Evolutionary conservation across 345 rosid species (phyloP).

Genomic region (Gossypium raimondii): DNA sequence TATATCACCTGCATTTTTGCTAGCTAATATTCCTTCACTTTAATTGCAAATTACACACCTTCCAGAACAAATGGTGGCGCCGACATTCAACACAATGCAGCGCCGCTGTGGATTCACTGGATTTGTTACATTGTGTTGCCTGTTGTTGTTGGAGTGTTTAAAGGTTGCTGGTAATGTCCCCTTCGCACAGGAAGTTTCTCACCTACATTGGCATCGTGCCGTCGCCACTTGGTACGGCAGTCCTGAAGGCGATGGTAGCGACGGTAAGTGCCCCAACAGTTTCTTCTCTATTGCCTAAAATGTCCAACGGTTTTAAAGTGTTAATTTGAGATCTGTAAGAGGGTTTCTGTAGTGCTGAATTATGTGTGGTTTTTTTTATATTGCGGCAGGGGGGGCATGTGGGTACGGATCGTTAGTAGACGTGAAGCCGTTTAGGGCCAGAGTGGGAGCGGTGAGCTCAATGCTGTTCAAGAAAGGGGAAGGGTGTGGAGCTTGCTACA

Average conservation of each 20-base stretch:
- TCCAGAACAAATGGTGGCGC: constrained; percentile 11
- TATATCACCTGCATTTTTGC: background rate
- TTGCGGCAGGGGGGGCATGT: constrained; percentile 77
- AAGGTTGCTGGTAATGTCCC: constrained; percentile 26
- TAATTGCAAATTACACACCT: background rate
- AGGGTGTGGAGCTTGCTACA: constrained; percentile 95
- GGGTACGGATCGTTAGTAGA: constrained; percentile 90
- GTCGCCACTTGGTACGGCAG: constrained; percentile 98
- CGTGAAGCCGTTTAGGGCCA: constrained; percentile 74
- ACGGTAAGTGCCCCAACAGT: constrained; percentile 38
- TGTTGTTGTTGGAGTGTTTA: constrained; percentile 19
- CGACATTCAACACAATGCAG: constrained; percentile 37
- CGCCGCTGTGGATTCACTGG: constrained; percentile 16
- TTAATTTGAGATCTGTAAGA: background rate
- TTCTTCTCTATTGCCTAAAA: background rate
- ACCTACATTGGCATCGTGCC: constrained; percentile 69
- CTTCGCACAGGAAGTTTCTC: constrained; percentile 20
- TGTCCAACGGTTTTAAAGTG: no score
- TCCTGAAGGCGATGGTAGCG: constrained; percentile 96
- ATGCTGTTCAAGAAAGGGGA: constrained; percentile 74
- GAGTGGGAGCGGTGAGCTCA: constrained; percentile 93
- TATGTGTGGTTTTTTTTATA: no score
- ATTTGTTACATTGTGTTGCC: constrained; percentile 9
- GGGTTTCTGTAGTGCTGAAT: background rate
- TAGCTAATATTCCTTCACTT: background rate